These are phyloP conservation scores for Begonia fuchsioides DNA, from an alignment of 306 rosid genomes.

Conservation along the genomic window DNA sequence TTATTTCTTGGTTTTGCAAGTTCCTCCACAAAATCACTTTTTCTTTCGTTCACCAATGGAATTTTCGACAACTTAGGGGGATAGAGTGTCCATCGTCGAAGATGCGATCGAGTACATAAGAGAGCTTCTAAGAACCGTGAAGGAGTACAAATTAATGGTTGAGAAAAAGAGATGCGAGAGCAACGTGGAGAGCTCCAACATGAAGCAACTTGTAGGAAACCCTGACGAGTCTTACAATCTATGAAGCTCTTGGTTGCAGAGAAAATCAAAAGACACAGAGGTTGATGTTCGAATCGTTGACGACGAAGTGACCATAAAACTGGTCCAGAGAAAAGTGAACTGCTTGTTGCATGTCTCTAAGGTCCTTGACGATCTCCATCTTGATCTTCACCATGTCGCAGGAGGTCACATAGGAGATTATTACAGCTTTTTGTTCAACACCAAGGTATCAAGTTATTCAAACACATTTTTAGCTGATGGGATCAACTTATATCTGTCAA, in stretches of 20 bases:
- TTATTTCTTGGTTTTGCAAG: too few relatives aligned
- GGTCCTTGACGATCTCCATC: constrained; percentile 56
- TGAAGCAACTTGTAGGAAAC: too few relatives aligned
- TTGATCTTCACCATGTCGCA: constrained; percentile 73
- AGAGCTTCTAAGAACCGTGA: constrained; percentile 52
- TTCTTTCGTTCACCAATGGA: too few relatives aligned
- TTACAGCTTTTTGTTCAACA: constrained; percentile 64
- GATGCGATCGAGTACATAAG: constrained; percentile 53
- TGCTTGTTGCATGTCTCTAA: constrained; percentile 46
- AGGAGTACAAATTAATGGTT: constrained; percentile 9
- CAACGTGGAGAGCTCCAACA: constrained; percentile 21
- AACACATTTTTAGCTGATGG: too few relatives aligned
- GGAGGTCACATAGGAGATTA: constrained; percentile 87
- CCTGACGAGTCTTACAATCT: constrained; percentile 6
- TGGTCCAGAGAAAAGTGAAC: constrained; percentile 55
- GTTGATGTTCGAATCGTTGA: constrained; percentile 67
- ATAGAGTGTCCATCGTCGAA: constrained; percentile 67
- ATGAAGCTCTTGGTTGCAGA: constrained; percentile 90
- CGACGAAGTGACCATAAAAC: constrained; percentile 58
- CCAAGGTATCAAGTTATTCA: constrained; percentile 34
- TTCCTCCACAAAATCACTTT: too few relatives aligned
- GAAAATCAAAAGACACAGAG: constrained; percentile 74
- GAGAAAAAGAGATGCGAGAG: constrained; percentile 6
- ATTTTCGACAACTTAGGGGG: constrained; percentile 20
- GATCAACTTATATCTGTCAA: too few relatives aligned